Conservation (phyloP, 495 filamentous ascomycete species). For the Neurospora sp. region DNA sequence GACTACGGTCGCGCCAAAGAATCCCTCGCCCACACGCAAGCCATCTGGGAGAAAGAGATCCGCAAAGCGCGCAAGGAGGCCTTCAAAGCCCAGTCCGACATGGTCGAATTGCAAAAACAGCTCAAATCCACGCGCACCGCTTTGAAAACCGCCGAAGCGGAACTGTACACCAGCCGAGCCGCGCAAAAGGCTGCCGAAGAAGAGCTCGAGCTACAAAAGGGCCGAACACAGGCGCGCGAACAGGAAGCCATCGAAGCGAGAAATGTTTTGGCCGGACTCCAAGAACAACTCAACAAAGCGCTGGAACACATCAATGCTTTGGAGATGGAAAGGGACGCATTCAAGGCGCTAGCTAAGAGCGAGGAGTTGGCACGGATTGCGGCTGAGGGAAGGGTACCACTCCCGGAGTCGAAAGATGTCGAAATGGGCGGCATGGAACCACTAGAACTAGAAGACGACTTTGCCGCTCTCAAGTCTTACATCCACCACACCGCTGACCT, state of each 20-base stretch:
- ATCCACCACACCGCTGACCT: constrained; percentile 27
- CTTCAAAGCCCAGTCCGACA: constrained; percentile 65
- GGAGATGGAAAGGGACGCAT: constrained; percentile 60
- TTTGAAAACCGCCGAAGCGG: constrained; percentile 34
- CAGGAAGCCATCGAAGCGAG: constrained; percentile 71
- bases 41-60: constrained; percentile 78
- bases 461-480: constrained; percentile 34
- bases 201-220: constrained; percentile 34
- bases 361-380: constrained; percentile 52
- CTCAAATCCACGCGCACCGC: constrained; percentile 55
- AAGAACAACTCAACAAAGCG: constrained; percentile 60
- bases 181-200: constrained; percentile 23
- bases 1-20: constrained; percentile 67
- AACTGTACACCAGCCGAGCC: constrained; percentile 54
- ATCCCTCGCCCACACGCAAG: constrained; percentile 58
- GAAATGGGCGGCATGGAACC: constrained; percentile 3
- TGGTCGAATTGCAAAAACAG: constrained; percentile 77
- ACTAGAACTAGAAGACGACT: constrained; percentile 33
- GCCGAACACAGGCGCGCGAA: constrained; percentile 43
- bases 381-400: constrained; percentile 50
- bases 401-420: constrained; percentile 34
- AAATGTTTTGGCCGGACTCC: constrained; percentile 60
- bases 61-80: constrained; percentile 72
- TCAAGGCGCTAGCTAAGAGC: constrained; percentile 49
- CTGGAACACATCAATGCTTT: constrained; percentile 52